Evolutionary conservation across 2,329 filamentous ascomycete species (phyloP).

Genomic region (Cladophialophora exuberans): DNA sequence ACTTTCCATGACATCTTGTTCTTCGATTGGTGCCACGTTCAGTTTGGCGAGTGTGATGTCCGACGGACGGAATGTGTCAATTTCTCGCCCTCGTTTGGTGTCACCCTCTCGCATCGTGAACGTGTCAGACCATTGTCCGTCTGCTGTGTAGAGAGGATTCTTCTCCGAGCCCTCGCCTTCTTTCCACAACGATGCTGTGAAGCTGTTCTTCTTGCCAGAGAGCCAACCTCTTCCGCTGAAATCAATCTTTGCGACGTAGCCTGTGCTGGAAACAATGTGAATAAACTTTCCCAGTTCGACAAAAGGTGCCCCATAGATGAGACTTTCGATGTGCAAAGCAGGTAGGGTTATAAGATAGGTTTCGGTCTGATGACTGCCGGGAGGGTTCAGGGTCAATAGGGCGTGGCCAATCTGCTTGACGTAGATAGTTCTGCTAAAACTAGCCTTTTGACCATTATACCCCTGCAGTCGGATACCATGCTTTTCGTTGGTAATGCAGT

Average conservation of each 20-base stretch:
- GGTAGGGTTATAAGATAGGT: slow-evolving; percentile 91
- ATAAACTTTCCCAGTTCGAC: slow-evolving; percentile 86
- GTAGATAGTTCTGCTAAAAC: slow-evolving; percentile 89
- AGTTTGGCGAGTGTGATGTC: slow-evolving; percentile 64
- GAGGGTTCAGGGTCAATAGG: slow-evolving; percentile 67
- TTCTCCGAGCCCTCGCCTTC: slow-evolving; percentile 63
- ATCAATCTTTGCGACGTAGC: slow-evolving; percentile 86
- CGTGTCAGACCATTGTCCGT: slow-evolving; percentile 78
- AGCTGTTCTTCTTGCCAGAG: slow-evolving; percentile 92
- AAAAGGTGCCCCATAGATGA: slow-evolving; percentile 75
- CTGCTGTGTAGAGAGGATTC: slow-evolving; percentile 74
- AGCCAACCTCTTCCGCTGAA: slow-evolving; percentile 95
- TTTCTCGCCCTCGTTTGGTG: slow-evolving; percentile 44
- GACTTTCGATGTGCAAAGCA: slow-evolving; percentile 87
- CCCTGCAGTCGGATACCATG: slow-evolving; percentile 76
- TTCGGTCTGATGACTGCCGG: slow-evolving; percentile 61
- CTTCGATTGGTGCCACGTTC: slow-evolving; percentile 70
- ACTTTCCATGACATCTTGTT: slow-evolving; percentile 86
- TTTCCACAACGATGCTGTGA: slow-evolving; percentile 74
- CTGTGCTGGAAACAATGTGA: slow-evolving; percentile 83
- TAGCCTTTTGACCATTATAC: slow-evolving; percentile 96
- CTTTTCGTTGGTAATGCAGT: slow-evolving; percentile 84
- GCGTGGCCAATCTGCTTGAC: slow-evolving; percentile 95
- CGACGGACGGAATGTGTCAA: slow-evolving; percentile 63
- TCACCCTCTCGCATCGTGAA: slow-evolving; percentile 38